Evolutionary conservation across 306 rosid species (phyloP).

Genomic region (Luffa acutangula): DNA sequence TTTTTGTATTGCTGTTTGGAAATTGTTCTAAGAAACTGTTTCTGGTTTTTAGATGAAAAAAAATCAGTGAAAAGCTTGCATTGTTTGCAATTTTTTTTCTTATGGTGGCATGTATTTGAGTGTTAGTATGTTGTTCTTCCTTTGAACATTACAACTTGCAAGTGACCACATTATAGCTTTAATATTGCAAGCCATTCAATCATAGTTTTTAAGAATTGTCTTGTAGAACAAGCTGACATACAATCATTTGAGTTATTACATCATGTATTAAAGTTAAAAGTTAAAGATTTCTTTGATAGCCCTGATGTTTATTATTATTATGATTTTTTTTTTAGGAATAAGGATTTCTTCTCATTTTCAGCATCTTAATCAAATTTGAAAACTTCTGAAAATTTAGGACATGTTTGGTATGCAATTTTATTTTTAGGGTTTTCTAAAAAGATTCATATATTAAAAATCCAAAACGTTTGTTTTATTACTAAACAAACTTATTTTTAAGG

Average conservation of each 20-base stretch:
- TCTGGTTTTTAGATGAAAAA: not conserved
- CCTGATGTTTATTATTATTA: not conserved
- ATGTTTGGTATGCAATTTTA: not conserved
- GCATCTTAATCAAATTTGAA: not conserved
- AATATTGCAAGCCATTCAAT: not conserved
- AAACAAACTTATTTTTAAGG: not conserved
- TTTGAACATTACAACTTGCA: not conserved
- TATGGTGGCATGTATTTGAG: no score
- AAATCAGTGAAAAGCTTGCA: not conserved
- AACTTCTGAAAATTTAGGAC: not conserved
- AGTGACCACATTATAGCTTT: not conserved
- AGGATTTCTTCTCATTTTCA: not conserved
- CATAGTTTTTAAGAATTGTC: not conserved
- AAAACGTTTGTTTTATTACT: no score
- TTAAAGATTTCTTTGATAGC: not conserved
- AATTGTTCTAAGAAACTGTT: not conserved
- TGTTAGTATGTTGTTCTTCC: not conserved
- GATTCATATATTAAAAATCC: not conserved
- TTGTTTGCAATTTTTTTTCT: not conserved
- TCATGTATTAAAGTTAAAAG: not conserved
- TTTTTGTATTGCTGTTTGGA: not conserved
- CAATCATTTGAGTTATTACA: not conserved
- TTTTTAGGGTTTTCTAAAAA: not conserved
- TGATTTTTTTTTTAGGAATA: not conserved
- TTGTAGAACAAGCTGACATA: not conserved